Evolutionary conservation across 257 asterid species (phyloP).

Genomic region (Salvia rosmarinus): DNA sequence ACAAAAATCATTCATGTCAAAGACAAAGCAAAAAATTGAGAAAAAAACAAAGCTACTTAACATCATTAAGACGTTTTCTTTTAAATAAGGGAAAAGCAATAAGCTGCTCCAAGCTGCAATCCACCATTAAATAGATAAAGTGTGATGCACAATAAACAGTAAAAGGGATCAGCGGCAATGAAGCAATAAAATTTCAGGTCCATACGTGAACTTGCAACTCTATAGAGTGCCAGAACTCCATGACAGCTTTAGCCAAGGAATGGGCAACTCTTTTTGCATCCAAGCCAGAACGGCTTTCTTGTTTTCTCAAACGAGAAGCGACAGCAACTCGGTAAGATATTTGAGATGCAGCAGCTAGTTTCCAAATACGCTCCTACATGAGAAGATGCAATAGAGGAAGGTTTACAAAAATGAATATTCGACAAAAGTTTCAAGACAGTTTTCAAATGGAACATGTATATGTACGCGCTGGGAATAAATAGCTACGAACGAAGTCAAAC

Average conservation of each 20-base stretch:
- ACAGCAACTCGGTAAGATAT: constrained; percentile 58
- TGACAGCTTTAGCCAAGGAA: constrained; percentile 72
- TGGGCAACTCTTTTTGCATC: constrained; percentile 68
- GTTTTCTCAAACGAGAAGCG: constrained; percentile 56
- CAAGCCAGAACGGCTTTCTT: constrained; percentile 45
- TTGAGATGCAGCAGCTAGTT: constrained; percentile 72
- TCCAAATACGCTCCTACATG: constrained; percentile 91
- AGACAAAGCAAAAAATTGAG: neutral
- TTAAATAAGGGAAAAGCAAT: neutral
- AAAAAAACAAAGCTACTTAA: neutral
- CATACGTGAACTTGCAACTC: constrained; percentile 52
- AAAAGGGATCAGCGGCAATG: constrained; percentile 11
- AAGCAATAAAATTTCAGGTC: constrained; percentile 5
- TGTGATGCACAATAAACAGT: constrained; percentile 11
- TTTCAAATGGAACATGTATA: constrained; percentile 22
- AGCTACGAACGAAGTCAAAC: constrained; percentile 42
- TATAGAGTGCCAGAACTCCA: constrained; percentile 82
- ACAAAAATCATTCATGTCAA: neutral
- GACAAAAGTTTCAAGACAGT: neutral
- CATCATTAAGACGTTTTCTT: neutral
- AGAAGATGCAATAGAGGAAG: constrained; percentile 36
- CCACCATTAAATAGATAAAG: constrained; percentile 11
- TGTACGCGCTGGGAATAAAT: constrained; percentile 8
- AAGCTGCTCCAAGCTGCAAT: constrained; percentile 14
- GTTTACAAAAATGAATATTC: constrained; percentile 18